phyloP scores from a whole-genome alignment of 2,329 filamentous ascomycete genomes.

The Cercospora sojina region DNA sequence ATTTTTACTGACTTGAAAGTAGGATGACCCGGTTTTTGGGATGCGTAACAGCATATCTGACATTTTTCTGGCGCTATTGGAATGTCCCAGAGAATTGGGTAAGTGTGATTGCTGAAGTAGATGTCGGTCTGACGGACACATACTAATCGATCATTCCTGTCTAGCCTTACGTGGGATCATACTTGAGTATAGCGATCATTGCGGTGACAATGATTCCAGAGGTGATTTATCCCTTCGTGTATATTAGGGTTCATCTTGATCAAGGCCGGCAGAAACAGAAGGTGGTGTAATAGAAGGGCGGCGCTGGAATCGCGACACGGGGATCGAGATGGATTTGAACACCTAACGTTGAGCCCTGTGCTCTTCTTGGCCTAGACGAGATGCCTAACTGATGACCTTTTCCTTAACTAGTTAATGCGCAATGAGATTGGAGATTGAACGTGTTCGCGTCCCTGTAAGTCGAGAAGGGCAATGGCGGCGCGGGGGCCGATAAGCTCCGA shows the following conservation, averaged over 20 bases:
- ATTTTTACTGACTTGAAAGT: background rate
- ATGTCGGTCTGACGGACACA: background rate
- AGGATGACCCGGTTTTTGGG: slow-evolving; percentile 44
- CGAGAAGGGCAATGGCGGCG: background rate
- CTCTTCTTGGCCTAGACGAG: background rate
- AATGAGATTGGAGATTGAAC: background rate
- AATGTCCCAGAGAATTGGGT: slow-evolving; percentile 43
- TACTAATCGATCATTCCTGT: background rate
- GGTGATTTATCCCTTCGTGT: slow-evolving; percentile 42
- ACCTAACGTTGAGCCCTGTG: background rate
- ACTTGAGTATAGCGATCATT: slow-evolving; percentile 39
- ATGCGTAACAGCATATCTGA: slow-evolving; percentile 41
- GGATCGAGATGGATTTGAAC: background rate
- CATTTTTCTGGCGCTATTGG: slow-evolving; percentile 43
- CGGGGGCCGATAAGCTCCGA: slow-evolving; percentile 3
- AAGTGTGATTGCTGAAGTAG: background rate
- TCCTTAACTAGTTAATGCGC: background rate
- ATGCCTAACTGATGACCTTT: background rate
- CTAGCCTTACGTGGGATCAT: slow-evolving; percentile 37
- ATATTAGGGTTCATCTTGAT: slow-evolving; percentile 35
- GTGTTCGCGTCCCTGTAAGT: background rate
- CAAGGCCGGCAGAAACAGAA: slow-evolving; percentile 6
- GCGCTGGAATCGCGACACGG: background rate
- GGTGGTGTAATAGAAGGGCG: background rate
- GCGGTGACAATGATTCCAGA: slow-evolving; percentile 42